These are phyloP conservation scores for Gaeumannomyces sp. DNA, from an alignment of 2,329 filamentous ascomycete species.

Conservation along the genomic window DNA sequence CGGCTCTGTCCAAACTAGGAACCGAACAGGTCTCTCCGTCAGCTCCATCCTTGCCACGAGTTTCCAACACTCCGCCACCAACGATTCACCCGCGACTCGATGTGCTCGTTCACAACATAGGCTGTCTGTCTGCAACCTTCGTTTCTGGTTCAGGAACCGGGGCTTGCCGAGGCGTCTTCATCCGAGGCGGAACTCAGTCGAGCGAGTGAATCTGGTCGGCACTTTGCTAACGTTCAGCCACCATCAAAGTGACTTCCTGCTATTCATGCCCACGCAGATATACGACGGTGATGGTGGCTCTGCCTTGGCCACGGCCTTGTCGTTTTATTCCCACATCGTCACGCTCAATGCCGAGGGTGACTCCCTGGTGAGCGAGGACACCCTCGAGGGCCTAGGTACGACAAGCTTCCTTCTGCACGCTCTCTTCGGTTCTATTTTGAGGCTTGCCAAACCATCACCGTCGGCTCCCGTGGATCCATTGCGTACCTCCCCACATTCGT, in stretches of 20 bases:
- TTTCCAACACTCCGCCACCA: neutral
- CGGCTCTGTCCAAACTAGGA: neutral
- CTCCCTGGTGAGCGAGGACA: conserved; percentile 84
- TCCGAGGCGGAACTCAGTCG: neutral
- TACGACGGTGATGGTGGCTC: conserved; percentile 46
- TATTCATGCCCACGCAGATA: conserved; percentile 66
- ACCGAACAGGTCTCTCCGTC: neutral
- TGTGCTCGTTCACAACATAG: neutral
- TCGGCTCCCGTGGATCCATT: conserved; percentile 1
- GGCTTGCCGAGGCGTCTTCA: neutral
- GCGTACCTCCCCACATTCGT: neutral
- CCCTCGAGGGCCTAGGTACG: conserved; percentile 91
- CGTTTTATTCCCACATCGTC: conserved; percentile 85
- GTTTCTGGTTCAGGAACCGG: neutral
- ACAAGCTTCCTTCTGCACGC: conserved; percentile 62
- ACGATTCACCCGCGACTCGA: neutral
- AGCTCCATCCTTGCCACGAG: neutral
- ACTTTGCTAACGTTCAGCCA: conserved; percentile 1
- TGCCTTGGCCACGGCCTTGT: conserved; percentile 74
- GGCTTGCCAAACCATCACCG: conserved; percentile 44
- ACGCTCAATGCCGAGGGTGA: conserved; percentile 92
- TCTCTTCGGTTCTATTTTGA: conserved; percentile 70
- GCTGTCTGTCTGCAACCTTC: neutral
- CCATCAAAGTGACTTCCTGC: conserved; percentile 70
- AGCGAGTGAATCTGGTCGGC: neutral